Evolutionary conservation across 169 alveolate species (phyloP).

Genomic region (Plasmodium yoelii): DNA sequence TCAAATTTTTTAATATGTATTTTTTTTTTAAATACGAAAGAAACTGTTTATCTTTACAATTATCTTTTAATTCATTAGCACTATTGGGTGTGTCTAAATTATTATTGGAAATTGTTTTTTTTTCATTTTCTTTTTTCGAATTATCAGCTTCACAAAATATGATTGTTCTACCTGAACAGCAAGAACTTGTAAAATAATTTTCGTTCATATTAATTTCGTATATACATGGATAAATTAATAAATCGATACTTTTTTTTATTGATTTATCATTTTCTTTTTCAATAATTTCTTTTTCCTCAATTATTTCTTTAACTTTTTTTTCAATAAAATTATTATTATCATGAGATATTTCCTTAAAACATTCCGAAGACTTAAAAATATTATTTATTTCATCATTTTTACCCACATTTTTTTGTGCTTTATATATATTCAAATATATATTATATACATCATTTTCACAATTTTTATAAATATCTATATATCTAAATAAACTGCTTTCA

Average conservation of each 20-base stretch:
- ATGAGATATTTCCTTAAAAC: not conserved
- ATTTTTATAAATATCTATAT: slow-evolving; percentile 28
- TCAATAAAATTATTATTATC: slow-evolving; percentile 3
- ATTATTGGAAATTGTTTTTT: slow-evolving; percentile 16
- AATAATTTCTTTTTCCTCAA: slow-evolving; percentile 30
- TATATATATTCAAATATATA: slow-evolving; percentile 36
- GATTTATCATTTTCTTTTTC: slow-evolving; percentile 78
- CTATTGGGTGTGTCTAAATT: slow-evolving; percentile 10
- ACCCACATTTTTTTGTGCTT: not conserved
- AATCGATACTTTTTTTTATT: slow-evolving; percentile 82
- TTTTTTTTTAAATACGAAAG: slow-evolving; percentile 64
- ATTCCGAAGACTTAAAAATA: not conserved
- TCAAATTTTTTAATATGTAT: slow-evolving; percentile 26
- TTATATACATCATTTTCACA: slow-evolving; percentile 28
- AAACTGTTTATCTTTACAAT: slow-evolving; percentile 15
- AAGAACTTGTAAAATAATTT: slow-evolving; percentile 80
- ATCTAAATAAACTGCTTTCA: slow-evolving; percentile 9
- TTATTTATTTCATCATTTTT: not conserved
- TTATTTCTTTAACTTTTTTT: slow-evolving; percentile 17
- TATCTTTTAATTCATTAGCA: slow-evolving; percentile 23
- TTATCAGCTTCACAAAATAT: slow-evolving; percentile 59
- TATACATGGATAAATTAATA: slow-evolving; percentile 78
- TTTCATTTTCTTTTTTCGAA: not conserved
- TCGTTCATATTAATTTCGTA: slow-evolving; percentile 76
- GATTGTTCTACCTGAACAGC: slow-evolving; percentile 84